A percentile compares a stretch with the other conserved stretches of the same genome.
phyloP scores from a whole-genome alignment of 805 yeast genomes.

The Candida coquimbonensis region DNA sequence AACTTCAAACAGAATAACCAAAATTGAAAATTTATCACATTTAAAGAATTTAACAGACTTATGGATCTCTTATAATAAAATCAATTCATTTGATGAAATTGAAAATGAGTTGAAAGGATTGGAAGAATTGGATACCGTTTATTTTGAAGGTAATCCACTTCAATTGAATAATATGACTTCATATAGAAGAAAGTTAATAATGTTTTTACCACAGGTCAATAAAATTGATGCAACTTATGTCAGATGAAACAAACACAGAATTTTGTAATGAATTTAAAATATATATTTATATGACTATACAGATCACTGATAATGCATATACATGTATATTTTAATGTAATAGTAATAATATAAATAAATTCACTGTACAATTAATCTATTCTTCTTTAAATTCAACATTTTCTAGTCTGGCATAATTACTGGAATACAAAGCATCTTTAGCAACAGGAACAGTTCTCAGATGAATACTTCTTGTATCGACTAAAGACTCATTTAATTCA shows the following conservation, averaged over 20 bases:
- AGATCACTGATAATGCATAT: not conserved
- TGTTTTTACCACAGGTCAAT: constrained; percentile 59
- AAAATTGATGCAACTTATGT: constrained; percentile 91
- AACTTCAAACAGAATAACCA: constrained; percentile 62
- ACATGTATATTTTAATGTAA: too few species aligned
- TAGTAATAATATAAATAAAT: not conserved
- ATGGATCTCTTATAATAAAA: constrained; percentile 82
- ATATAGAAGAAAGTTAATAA: constrained; percentile 74
- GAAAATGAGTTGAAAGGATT: constrained; percentile 56
- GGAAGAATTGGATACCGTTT: constrained; percentile 73
- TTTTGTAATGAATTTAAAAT: too few species aligned
- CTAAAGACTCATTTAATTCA: constrained; percentile 51
- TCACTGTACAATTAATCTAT: not conserved
- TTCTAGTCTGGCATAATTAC: constrained; percentile 50
- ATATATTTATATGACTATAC: too few species aligned
- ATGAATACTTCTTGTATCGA: constrained; percentile 47
- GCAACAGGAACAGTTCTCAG: constrained; percentile 39
- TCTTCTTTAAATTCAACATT: constrained; percentile 41
- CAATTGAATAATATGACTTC: constrained; percentile 68
- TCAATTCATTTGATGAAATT: constrained; percentile 63
- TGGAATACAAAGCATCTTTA: constrained; percentile 45
- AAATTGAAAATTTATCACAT: constrained; percentile 58
- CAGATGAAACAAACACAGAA: constrained; percentile 11
- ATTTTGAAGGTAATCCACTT: constrained; percentile 89
- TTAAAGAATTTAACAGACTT: constrained; percentile 74